Conservation (phyloP, 2,329 filamentous ascomycete genomes). For the Ophiostoma quercus region DNA sequence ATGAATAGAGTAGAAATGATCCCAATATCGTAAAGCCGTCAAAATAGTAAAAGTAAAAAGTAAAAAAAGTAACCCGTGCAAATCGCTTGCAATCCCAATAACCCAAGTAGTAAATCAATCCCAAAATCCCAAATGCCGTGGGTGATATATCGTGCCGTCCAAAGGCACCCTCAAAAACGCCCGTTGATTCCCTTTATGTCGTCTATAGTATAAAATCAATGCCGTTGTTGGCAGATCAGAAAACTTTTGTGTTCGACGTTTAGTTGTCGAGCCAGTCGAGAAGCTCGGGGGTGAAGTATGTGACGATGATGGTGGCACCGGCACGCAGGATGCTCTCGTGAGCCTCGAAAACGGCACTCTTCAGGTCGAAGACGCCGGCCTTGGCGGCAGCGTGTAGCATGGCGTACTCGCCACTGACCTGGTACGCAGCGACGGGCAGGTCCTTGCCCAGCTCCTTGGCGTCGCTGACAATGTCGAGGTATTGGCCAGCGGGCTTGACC, state of each 20-base stretch:
- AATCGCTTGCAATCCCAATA: not conserved
- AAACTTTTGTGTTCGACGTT: not conserved
- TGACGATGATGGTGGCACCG: constrained; percentile 87
- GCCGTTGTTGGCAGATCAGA: not conserved
- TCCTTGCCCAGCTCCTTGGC: constrained; percentile 91
- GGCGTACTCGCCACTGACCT: constrained; percentile 93
- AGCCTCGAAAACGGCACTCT: constrained; percentile 89
- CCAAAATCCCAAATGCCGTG: not conserved
- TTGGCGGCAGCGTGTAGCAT: constrained; percentile 97
- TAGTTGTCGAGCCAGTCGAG: constrained; percentile 53
- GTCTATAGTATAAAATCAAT: not conserved
- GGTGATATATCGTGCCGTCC: not conserved
- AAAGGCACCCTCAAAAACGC: not conserved
- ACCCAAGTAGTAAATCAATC: not conserved
- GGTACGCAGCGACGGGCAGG: constrained; percentile 89
- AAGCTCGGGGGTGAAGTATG: constrained; percentile 86
- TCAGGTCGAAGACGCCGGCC: constrained; percentile 92
- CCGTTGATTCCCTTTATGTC: not conserved
- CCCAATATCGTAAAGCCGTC: not conserved
- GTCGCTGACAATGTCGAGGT: constrained; percentile 95
- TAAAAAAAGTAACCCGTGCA: not conserved
- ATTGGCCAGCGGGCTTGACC: constrained; percentile 96
- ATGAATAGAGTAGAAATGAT: not conserved
- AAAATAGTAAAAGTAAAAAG: not conserved
- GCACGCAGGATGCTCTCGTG: constrained; percentile 90